phyloP scores from a whole-genome alignment of 306 rosid species.

The Sophora flavescens region DNA sequence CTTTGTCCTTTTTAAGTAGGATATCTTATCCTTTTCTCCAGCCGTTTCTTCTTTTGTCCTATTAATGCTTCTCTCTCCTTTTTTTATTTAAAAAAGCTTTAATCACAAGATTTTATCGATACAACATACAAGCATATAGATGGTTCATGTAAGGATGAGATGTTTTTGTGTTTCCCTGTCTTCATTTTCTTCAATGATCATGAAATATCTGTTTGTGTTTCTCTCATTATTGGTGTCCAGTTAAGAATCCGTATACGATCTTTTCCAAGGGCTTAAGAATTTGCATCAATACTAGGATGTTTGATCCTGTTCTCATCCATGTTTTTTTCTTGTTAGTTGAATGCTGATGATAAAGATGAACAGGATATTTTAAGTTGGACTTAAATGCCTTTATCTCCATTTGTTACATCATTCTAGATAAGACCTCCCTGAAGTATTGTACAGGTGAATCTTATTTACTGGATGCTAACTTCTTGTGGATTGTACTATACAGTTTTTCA shows the following conservation, averaged over 20 bases:
- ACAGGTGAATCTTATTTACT: conserved; percentile 35
- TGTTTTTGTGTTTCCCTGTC: conserved; percentile 2
- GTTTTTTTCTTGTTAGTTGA: conserved; percentile 18
- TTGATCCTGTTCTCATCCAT: not conserved
- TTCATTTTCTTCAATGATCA: conserved; percentile 22
- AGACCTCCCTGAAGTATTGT: not conserved
- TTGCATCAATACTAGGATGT: conserved; percentile 22
- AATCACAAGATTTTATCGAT: not conserved
- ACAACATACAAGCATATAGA: not conserved
- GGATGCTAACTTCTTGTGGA: conserved; percentile 27
- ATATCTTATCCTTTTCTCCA: not conserved
- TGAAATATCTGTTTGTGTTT: conserved; percentile 16
- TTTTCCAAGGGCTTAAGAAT: not conserved
- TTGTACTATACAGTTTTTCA: conserved; percentile 68
- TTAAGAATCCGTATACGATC: not conserved
- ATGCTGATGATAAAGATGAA: not conserved
- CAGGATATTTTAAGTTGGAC: not conserved
- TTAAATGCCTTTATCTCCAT: conserved; percentile 27
- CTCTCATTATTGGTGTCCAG: not conserved
- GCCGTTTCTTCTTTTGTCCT: conserved; percentile 2
- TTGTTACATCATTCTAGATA: conserved; percentile 29
- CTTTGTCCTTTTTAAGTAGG: not conserved
- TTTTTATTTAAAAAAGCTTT: not conserved
- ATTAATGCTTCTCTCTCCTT: not conserved
- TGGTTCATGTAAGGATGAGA: conserved; percentile 37